Conservation (phyloP, 257 asterid genomes). For the Fraxinus cuspidata region DNA sequence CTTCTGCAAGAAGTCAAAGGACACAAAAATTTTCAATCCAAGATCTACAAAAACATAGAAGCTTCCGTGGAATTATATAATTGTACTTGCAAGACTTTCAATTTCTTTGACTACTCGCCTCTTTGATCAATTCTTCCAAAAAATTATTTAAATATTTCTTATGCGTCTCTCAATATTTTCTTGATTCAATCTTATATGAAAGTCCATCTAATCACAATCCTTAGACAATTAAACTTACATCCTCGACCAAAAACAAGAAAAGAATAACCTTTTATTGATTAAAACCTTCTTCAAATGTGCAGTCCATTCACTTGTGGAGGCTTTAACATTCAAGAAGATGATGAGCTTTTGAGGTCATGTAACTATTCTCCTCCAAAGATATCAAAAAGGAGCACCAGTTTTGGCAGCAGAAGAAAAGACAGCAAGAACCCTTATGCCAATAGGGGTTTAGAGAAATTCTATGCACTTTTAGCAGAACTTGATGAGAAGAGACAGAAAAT, state of each 20-base stretch:
- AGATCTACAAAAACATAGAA: conserved; percentile 27
- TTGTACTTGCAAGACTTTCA: conserved; percentile 2
- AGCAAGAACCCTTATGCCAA: conserved; percentile 53
- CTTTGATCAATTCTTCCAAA: conserved; percentile 33
- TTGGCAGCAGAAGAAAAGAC: conserved; percentile 31
- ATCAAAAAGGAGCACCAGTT: conserved; percentile 33
- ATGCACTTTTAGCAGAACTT: conserved; percentile 52
- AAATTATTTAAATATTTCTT: background rate
- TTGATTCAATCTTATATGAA: conserved; percentile 3
- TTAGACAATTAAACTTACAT: background rate
- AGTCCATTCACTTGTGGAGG: conserved; percentile 50
- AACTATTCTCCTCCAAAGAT: conserved; percentile 45
- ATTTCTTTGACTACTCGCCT: conserved; percentile 35
- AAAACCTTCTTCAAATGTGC: conserved; percentile 25
- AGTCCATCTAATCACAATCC: background rate
- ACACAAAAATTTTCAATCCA: background rate
- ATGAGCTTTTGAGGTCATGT: conserved; percentile 40
- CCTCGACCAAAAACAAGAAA: conserved; percentile 1
- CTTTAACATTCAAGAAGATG: conserved; percentile 43
- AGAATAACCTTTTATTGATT: too few species aligned
- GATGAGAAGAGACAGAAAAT: conserved; percentile 49
- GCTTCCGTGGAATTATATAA: conserved; percentile 35
- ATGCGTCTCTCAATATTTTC: conserved; percentile 10
- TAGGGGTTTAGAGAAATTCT: conserved; percentile 51
- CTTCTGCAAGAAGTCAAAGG: conserved; percentile 27